Percentiles rank a stretch among this genome's conserved stretches.
Evolutionary conservation across 2,329 filamentous ascomycete genomes (phyloP).

Genomic region (Clonostachys solani): DNA sequence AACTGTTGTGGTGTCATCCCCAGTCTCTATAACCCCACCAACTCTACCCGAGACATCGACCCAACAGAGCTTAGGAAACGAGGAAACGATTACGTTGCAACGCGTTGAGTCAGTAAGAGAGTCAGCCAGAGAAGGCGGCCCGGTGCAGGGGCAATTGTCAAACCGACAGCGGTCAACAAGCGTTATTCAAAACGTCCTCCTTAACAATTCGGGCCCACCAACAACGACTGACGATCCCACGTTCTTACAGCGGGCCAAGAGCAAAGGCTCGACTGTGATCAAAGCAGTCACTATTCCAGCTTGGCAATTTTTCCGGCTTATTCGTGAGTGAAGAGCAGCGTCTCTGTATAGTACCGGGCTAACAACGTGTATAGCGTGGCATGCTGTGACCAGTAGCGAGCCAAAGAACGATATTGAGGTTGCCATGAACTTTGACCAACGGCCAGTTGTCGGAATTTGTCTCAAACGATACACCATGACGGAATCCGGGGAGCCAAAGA

Average conservation of each 20-base stretch:
- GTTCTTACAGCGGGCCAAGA: constrained; percentile 35
- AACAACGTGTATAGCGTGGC: constrained; percentile 64
- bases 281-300: constrained; percentile 94
- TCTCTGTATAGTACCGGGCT: background rate
- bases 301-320: constrained; percentile 94
- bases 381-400: constrained; percentile 55
- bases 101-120: background rate
- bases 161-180: constrained; percentile 49
- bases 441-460: constrained; percentile 88
- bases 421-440: constrained; percentile 79
- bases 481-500: constrained; percentile 60
- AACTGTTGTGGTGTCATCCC: constrained; percentile 25
- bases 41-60: constrained; percentile 1
- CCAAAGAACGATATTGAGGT: constrained; percentile 71
- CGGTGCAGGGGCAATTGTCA: background rate
- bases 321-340: constrained; percentile 55
- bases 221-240: constrained; percentile 33
- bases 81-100: background rate
- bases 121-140: background rate
- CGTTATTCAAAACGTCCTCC: constrained; percentile 55
- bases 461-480: constrained; percentile 81
- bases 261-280: constrained; percentile 42
- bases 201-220: constrained; percentile 45
- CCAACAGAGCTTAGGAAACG: background rate
- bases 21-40: constrained; percentile 18